These are phyloP conservation scores for Colletotrichum sp. DNA, from an alignment of 2,329 filamentous ascomycete genomes.

Conservation along the genomic window DNA sequence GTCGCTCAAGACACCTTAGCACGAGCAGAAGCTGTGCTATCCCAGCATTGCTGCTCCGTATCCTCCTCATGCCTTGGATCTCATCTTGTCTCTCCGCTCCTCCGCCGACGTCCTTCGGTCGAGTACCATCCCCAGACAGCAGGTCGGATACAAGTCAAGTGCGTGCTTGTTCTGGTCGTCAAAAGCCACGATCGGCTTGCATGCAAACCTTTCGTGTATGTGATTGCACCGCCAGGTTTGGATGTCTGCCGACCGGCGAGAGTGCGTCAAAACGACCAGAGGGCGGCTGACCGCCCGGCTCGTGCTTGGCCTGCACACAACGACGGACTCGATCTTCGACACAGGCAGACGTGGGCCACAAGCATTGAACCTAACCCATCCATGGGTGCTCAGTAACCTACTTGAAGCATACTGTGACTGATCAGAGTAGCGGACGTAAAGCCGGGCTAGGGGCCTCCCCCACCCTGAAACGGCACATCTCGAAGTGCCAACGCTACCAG, in stretches of 20 bases:
- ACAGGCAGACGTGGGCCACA: background rate
- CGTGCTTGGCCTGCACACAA: background rate
- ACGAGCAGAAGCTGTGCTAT: background rate
- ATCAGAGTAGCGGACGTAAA: background rate
- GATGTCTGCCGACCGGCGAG: background rate
- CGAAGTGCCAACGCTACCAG: background rate
- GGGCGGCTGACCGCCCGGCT: background rate
- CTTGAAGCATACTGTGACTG: background rate
- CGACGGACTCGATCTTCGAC: background rate
- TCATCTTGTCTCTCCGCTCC: background rate
- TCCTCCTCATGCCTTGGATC: background rate
- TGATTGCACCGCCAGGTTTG: background rate
- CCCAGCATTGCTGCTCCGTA: background rate
- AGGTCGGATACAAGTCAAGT: background rate
- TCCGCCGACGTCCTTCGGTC: background rate
- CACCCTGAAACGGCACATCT: background rate
- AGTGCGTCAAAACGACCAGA: background rate
- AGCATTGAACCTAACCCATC: background rate
- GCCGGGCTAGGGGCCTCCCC: background rate
- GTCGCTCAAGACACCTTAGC: background rate
- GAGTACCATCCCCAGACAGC: background rate
- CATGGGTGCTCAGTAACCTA: background rate
- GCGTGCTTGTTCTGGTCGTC: background rate
- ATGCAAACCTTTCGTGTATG: background rate
- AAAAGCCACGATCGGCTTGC: background rate